These are phyloP conservation scores for Rhodotorula sp. DNA, from an alignment of 1,284 basidiomycete species.

Conservation along the genomic window DNA sequence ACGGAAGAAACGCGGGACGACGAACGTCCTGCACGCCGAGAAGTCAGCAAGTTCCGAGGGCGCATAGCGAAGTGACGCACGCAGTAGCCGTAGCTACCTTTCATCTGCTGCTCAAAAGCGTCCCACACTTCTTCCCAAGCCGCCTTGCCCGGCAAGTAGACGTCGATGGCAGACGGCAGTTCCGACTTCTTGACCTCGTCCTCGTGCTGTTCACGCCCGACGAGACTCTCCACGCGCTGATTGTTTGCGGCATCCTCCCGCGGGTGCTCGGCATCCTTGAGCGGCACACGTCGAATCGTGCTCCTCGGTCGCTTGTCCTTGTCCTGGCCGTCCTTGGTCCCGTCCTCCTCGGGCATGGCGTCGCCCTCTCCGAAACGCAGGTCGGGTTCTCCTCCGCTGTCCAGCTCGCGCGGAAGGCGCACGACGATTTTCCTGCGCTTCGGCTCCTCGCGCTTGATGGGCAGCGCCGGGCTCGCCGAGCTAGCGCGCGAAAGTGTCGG, in stretches of 20 bases:
- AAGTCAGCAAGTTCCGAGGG: too few species aligned
- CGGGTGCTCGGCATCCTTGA: background rate
- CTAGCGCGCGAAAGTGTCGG: constrained; percentile 1
- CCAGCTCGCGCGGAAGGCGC: constrained; percentile 4
- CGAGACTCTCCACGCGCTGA: background rate
- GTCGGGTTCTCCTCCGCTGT: background rate
- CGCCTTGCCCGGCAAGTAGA: constrained; percentile 27
- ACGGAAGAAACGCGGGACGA: constrained; percentile 1
- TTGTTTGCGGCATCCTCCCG: background rate
- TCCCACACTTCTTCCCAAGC: constrained; percentile 27
- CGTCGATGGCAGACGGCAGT: constrained; percentile 24
- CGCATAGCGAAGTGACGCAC: background rate
- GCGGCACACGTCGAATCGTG: background rate
- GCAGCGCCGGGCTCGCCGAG: background rate
- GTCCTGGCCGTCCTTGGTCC: background rate
- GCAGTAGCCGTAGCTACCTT: background rate
- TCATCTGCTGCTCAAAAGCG: background rate
- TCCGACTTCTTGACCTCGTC: constrained; percentile 12
- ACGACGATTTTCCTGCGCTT: constrained; percentile 27
- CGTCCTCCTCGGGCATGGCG: too few species aligned
- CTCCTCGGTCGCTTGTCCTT: background rate
- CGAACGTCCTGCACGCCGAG: background rate
- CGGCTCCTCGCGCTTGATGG: constrained; percentile 12
- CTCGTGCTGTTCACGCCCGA: background rate
- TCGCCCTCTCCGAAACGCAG: background rate